Evolutionary conservation across 108 stramenopile species (phyloP).

Genomic region (Ochromonas danica): DNA sequence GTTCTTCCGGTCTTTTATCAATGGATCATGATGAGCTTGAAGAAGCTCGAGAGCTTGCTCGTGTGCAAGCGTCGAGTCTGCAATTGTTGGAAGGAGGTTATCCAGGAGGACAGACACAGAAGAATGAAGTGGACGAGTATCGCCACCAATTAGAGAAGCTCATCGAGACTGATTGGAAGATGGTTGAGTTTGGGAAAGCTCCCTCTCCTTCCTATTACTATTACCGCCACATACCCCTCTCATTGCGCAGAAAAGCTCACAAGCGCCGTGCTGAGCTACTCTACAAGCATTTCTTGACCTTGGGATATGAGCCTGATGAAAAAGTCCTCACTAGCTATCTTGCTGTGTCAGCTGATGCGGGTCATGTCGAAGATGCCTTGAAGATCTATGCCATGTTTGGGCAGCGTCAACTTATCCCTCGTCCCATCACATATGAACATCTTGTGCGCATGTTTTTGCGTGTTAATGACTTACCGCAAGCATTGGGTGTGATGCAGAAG

Average conservation of each 20-base stretch:
- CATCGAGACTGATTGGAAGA: too few relatives aligned
- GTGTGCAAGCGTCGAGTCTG: too few relatives aligned
- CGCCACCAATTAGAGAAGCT: too few relatives aligned
- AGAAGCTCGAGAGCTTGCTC: too few relatives aligned
- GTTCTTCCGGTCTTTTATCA: too few relatives aligned
- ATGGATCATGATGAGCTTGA: too few relatives aligned
- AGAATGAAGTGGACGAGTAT: too few relatives aligned
- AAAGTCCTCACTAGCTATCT: background rate
- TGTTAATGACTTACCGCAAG: background rate
- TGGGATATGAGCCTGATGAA: background rate
- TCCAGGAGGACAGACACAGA: too few relatives aligned
- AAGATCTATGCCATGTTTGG: too few relatives aligned
- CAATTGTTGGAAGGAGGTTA: too few relatives aligned
- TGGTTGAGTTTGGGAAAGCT: background rate
- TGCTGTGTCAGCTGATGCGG: background rate
- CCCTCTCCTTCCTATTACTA: background rate
- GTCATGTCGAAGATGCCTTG: background rate
- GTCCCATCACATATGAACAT: conserved; percentile 13
- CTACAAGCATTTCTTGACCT: background rate
- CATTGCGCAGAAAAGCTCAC: background rate
- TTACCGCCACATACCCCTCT: too few relatives aligned
- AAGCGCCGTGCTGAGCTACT: background rate
- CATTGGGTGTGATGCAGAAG: background rate
- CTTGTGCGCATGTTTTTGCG: background rate
- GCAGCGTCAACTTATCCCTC: too few relatives aligned